Conservation (phyloP, 2,329 filamentous ascomycete species). For the Xylaria sp. region DNA sequence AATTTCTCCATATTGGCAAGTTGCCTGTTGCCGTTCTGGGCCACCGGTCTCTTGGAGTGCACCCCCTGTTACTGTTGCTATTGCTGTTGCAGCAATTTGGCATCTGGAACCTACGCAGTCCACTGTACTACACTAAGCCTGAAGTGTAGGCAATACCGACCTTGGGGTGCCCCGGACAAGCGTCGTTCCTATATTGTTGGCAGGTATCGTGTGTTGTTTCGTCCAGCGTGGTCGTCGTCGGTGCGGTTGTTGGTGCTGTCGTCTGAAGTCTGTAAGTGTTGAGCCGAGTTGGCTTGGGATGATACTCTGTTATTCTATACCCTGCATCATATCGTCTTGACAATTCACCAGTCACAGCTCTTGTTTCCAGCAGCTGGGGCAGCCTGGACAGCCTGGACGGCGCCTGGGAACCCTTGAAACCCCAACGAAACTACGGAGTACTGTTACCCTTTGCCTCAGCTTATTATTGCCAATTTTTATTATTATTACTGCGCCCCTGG, state of each 20-base stretch:
- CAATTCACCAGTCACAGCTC: background rate
- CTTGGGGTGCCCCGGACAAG: background rate
- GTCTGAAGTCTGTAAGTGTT: constrained; percentile 14
- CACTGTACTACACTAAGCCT: constrained; percentile 6
- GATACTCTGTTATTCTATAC: constrained; percentile 13
- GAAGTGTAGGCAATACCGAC: constrained; percentile 20
- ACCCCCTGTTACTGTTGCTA: constrained; percentile 16
- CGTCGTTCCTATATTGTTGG: background rate
- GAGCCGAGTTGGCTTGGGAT: constrained; percentile 14
- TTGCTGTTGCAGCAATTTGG: background rate
- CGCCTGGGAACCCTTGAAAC: constrained; percentile 46
- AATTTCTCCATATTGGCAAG: constrained; percentile 32
- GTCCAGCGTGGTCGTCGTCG: background rate
- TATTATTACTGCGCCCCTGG: constrained; percentile 33
- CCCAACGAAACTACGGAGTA: constrained; percentile 45
- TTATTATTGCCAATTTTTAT: background rate
- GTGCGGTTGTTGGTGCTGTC: constrained; percentile 9
- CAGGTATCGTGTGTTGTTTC: constrained; percentile 4
- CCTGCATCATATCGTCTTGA: background rate
- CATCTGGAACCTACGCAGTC: background rate
- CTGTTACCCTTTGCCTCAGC: constrained; percentile 39
- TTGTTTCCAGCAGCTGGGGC: constrained; percentile 22
- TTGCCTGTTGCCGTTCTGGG: constrained; percentile 41
- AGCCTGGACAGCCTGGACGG: constrained; percentile 30
- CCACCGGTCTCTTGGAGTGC: constrained; percentile 32